Percentiles rank a stretch among this genome's conserved stretches.
phyloP scores from a whole-genome alignment of 768 basidiomycete species.

The Cantharellus cinnabarinus region DNA sequence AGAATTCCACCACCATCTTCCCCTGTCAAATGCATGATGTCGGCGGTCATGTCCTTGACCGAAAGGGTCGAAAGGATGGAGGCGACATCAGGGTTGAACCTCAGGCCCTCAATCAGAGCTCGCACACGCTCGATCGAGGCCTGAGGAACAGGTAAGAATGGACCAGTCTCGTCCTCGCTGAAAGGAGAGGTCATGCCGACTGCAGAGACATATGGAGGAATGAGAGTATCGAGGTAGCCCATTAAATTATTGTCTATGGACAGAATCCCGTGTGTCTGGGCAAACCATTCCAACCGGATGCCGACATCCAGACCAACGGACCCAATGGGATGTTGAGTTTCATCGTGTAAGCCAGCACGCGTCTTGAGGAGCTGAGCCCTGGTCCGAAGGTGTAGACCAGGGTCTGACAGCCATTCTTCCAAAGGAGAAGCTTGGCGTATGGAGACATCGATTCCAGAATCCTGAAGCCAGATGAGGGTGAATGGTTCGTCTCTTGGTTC shows the following conservation, averaged over 20 bases:
- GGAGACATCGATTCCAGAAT: constrained; percentile 15
- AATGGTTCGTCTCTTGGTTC: no score
- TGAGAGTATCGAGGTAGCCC: constrained; percentile 28
- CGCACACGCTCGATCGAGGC: constrained; percentile 34
- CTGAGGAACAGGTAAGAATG: constrained; percentile 32
- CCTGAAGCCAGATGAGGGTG: constrained; percentile 17
- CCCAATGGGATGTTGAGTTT: no score
- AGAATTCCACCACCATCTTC: constrained; percentile 57
- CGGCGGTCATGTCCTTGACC: constrained; percentile 38
- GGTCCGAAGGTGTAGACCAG: no score
- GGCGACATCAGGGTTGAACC: constrained; percentile 51
- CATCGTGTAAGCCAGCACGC: no score
- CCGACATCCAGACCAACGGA: no score
- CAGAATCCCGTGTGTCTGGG: no score
- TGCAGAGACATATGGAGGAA: constrained; percentile 60
- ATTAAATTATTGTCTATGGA: no score
- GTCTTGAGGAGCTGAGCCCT: no score
- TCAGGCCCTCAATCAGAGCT: constrained; percentile 33
- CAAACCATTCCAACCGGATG: no score
- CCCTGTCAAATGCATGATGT: constrained; percentile 69
- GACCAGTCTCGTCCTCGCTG: constrained; percentile 18
- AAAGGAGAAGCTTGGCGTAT: constrained; percentile 6
- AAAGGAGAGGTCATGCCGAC: constrained; percentile 29
- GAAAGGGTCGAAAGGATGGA: constrained; percentile 50
- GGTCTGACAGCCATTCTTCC: background rate